Conservation (phyloP, 2,329 filamentous ascomycete genomes). For the Diaporthe amygdali region DNA sequence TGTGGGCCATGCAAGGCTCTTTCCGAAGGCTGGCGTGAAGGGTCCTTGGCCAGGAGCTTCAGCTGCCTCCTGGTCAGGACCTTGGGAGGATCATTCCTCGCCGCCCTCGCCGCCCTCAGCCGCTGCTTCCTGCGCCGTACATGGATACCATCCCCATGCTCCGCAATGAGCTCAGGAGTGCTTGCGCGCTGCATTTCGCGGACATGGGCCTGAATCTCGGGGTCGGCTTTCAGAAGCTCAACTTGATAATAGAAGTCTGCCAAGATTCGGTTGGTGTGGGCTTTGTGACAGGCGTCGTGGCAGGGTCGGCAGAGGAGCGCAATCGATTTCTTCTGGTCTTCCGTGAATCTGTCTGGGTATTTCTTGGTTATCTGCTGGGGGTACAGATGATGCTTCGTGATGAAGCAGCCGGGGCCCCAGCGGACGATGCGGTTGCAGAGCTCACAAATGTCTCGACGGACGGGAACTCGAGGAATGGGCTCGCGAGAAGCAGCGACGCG, state of each 20-base stretch:
- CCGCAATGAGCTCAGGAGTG: not conserved
- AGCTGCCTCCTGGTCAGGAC: too few species aligned
- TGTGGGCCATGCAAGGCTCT: not conserved
- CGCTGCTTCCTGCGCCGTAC: not conserved
- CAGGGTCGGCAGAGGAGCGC: slow-evolving; percentile 9
- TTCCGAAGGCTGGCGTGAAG: not conserved
- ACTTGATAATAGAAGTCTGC: not conserved
- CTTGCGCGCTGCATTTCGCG: slow-evolving; percentile 2
- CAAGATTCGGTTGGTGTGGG: not conserved
- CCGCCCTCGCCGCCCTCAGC: not conserved
- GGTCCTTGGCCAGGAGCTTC: too few species aligned
- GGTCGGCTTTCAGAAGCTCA: not conserved
- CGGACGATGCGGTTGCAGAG: slow-evolving; percentile 7
- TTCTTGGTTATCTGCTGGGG: not conserved
- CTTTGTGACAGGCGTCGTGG: not conserved
- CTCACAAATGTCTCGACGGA: not conserved
- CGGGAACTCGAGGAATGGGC: not conserved
- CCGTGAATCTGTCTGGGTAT: not conserved
- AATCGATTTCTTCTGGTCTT: not conserved
- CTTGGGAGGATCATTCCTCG: not conserved
- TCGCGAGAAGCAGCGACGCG: not conserved
- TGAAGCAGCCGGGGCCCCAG: slow-evolving; percentile 7
- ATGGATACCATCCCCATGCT: not conserved
- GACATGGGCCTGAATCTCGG: not conserved
- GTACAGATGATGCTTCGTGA: slow-evolving; percentile 17